Percentiles rank a stretch among this genome's conserved stretches.
These are phyloP conservation scores for Misopates orontium DNA, from an alignment of 257 asterid genomes.

Conservation along the genomic window DNA sequence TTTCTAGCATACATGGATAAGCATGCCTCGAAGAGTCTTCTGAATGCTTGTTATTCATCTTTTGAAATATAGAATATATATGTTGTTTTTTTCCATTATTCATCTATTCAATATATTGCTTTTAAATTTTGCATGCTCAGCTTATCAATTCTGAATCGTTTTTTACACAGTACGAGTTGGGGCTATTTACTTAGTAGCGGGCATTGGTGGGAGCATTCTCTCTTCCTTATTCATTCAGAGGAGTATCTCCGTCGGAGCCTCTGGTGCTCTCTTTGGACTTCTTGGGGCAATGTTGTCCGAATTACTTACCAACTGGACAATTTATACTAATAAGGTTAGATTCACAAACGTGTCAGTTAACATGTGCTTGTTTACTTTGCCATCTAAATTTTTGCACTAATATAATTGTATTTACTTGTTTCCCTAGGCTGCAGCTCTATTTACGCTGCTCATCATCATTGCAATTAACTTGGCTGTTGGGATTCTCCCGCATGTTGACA, in stretches of 20 bases:
- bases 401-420: slow-evolving; percentile 5
- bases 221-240: slow-evolving; percentile 65
- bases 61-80: no score
- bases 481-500: slow-evolving; percentile 89
- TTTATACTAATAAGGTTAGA: slow-evolving; percentile 59
- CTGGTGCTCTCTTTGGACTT: slow-evolving; percentile 71
- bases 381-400: background rate
- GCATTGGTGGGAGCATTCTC: slow-evolving; percentile 86
- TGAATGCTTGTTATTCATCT: no score
- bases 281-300: slow-evolving; percentile 73
- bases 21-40: background rate
- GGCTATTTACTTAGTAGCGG: slow-evolving; percentile 70
- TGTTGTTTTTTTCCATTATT: no score
- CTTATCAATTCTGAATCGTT: slow-evolving; percentile 21
- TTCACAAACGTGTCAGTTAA: background rate
- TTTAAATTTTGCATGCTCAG: background rate
- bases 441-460: slow-evolving; percentile 68
- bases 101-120: no score
- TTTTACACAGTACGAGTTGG: slow-evolving; percentile 84
- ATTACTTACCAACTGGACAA: slow-evolving; percentile 65
- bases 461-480: slow-evolving; percentile 80
- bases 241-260: slow-evolving; percentile 69
- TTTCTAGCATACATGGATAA: no score
- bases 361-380: background rate
- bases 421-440: slow-evolving; percentile 74